phyloP scores from a whole-genome alignment of 2,329 filamentous ascomycete genomes.

The Claviceps maximensis region DNA sequence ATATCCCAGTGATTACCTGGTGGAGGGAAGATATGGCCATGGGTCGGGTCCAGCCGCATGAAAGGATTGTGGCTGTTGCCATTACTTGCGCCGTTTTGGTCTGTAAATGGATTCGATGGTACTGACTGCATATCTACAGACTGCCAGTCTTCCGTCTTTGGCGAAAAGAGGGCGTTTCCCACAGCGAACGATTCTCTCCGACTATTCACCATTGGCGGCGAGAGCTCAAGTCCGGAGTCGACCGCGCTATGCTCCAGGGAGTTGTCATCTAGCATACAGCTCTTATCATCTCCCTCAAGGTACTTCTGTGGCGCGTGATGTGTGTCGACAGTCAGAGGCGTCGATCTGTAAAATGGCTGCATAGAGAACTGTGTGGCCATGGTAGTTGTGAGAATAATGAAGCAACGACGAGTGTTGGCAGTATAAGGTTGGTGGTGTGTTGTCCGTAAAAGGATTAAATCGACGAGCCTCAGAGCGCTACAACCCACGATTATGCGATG shows the following conservation, averaged over 20 bases:
- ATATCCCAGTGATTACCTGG: conserved; percentile 46
- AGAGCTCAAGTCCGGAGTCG: conserved; percentile 50
- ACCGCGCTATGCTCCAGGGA: conserved; percentile 45
- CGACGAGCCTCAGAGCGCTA: background rate
- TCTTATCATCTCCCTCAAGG: conserved; percentile 48
- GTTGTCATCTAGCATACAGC: conserved; percentile 43
- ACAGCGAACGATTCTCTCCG: conserved; percentile 51
- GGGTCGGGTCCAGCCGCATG: conserved; percentile 45
- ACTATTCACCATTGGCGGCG: conserved; percentile 48
- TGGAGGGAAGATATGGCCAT: conserved; percentile 27
- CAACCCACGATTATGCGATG: background rate
- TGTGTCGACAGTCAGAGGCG: conserved; percentile 40
- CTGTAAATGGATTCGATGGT: conserved; percentile 48
- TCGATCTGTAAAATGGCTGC: conserved; percentile 37
- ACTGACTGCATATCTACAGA: conserved; percentile 52
- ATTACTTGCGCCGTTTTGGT: conserved; percentile 33
- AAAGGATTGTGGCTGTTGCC: conserved; percentile 52
- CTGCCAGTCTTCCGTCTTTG: conserved; percentile 51
- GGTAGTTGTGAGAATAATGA: conserved; percentile 12
- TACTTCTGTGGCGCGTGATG: conserved; percentile 35
- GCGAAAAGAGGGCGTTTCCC: conserved; percentile 44
- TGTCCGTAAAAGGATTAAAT: background rate
- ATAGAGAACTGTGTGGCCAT: conserved; percentile 40
- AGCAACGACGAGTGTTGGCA: background rate
- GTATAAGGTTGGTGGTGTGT: no score